Base-by-base conservation (phyloP, 306 rosid genomes). In the Trichosanthes cucumerina region DNA sequence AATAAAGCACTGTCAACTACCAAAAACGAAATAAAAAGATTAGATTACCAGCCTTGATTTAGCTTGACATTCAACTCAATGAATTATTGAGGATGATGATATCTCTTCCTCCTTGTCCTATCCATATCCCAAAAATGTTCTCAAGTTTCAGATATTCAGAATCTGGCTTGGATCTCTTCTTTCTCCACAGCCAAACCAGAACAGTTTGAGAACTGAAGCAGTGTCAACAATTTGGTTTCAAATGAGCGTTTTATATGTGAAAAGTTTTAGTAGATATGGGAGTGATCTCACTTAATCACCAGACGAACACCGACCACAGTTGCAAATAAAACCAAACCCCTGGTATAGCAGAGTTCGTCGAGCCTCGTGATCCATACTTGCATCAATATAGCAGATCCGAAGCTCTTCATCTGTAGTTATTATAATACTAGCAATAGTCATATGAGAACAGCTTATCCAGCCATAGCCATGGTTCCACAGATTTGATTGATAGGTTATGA, bases 301-400 rank as follows among this genome's bases (percentile, higher is more conserved):
- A 3, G 88, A 87, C 58, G 84, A 60, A 72, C 98, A 94, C 77
- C 93, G 87, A 69, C 36, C 71, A 79, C 98, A 90, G 75, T 84
- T 88, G 86, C 97, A 94, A 33, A 76, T 88, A 79, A 94, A 94
- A 81, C 97, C 98, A 75, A 90, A 94, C 3, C 95, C 97, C 78
- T 62, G 87, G 26, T 87, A 84, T 79, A 92, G 81, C 46, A 88
- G 49, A 53, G 82, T 83, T 85, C 64, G 97, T 53, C 98, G 86
- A 60, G 97, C 96, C 82, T 83, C 87, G 6, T 54, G 83, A 60
- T 84, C 83, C 88, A 90, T 82, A 82, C 97, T 94, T 70, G 95
- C 90, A 80, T 94, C 97, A 7, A 94, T 94, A 54, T 94, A 94
- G 89, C 98, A 90, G 69, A 94, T 92, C 85, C 95, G 88, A 16